Conservation (phyloP, 306 rosid genomes). For the Sindora glabra region DNA sequence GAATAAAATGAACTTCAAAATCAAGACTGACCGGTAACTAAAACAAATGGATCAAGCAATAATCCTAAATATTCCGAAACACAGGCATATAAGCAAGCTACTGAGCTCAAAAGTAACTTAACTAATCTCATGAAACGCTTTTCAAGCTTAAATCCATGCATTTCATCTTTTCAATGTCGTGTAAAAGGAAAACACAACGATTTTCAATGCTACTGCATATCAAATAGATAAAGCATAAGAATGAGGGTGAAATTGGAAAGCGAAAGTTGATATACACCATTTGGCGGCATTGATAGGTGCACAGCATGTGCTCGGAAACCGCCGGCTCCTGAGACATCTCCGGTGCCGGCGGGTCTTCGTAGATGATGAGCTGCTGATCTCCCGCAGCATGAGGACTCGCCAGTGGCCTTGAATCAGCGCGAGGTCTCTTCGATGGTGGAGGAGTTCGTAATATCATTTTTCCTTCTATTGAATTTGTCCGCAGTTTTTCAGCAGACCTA, state of each 20-base stretch:
- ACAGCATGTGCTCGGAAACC: constrained; percentile 25
- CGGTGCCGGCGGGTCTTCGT: constrained; percentile 49
- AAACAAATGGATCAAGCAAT: no score
- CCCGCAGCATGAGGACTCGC: not conserved
- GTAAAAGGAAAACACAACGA: no score
- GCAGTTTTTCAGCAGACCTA: no score
- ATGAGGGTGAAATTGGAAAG: not conserved
- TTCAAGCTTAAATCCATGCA: no score
- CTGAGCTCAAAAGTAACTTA: no score
- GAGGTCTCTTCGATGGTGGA: not conserved
- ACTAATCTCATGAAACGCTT: no score
- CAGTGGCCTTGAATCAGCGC: not conserved
- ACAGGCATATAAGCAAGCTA: no score
- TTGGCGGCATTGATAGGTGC: constrained; percentile 98
- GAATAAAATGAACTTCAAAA: no score
- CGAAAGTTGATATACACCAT: constrained; percentile 39
- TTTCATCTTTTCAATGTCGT: no score
- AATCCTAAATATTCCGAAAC: no score
- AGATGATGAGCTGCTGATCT: constrained; percentile 56
- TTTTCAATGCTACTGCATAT: not conserved
- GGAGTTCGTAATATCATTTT: not conserved
- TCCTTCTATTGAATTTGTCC: no score
- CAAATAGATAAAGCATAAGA: not conserved
- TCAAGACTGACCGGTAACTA: no score
- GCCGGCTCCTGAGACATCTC: constrained; percentile 14